Percentiles rank a stretch among this genome's conserved stretches.
Conservation (phyloP, 441 rosid genomes). For the Corymbia calophylla region DNA sequence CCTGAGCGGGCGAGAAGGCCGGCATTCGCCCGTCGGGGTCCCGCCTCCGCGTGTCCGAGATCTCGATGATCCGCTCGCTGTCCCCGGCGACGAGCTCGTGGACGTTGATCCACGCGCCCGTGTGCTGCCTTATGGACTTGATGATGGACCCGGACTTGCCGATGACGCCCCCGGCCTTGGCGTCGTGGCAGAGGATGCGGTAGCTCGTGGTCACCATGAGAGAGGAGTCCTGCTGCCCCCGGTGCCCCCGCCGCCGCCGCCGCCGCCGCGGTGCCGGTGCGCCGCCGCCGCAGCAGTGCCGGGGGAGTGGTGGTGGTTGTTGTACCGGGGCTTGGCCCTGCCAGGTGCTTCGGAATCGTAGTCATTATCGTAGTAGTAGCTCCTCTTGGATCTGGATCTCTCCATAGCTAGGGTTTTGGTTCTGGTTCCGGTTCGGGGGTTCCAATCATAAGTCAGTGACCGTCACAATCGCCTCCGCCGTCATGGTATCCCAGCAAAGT, state of each 20-base stretch:
- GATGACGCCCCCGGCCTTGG: conserved; percentile 89
- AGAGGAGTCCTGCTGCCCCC: neutral
- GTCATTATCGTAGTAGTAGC: conserved; percentile 85
- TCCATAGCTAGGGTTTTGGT: conserved; percentile 41
- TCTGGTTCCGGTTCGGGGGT: neutral
- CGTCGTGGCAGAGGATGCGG: conserved; percentile 83
- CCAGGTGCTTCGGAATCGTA: conserved; percentile 55
- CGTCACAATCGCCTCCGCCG: neutral
- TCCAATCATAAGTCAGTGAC: neutral
- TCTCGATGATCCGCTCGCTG: conserved; percentile 87
- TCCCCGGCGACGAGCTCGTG: conserved; percentile 88
- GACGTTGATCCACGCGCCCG: conserved; percentile 96
- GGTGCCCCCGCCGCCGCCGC: conserved; percentile 16
- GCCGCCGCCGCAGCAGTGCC: conserved; percentile 29
- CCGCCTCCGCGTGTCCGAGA: conserved; percentile 81
- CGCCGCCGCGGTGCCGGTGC: conserved; percentile 39
- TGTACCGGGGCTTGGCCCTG: conserved; percentile 76
- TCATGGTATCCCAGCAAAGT: neutral
- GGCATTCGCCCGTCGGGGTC: conserved; percentile 96
- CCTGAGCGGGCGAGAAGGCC: conserved; percentile 83
- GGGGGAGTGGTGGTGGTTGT: conserved; percentile 35
- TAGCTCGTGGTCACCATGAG: conserved; percentile 72
- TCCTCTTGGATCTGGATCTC: conserved; percentile 95
- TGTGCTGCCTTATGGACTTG: conserved; percentile 78
- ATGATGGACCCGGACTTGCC: conserved; percentile 89